Conservation (phyloP, 257 asterid genomes). For the Forsythia suspensa region DNA sequence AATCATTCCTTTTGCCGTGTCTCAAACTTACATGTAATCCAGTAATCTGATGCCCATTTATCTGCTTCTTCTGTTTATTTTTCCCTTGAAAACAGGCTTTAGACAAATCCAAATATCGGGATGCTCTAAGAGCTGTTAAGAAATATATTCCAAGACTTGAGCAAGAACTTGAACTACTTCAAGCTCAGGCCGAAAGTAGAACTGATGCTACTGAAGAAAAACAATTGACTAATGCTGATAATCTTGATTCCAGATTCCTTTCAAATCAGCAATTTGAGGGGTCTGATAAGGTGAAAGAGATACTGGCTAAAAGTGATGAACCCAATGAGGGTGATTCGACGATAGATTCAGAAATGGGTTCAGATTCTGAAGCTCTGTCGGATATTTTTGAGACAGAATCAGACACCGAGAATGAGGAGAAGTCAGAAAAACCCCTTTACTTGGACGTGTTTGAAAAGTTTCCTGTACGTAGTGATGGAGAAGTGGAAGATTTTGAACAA, state of each 20-base stretch:
- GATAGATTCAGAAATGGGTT: conserved; percentile 43
- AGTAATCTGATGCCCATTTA: conserved; percentile 18
- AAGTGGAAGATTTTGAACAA: conserved; percentile 62
- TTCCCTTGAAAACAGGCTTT: conserved; percentile 66
- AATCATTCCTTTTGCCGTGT: neutral
- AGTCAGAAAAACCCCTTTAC: conserved; percentile 51
- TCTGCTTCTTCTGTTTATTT: neutral
- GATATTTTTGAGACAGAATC: conserved; percentile 87
- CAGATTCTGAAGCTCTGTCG: conserved; percentile 78
- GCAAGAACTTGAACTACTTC: conserved; percentile 79
- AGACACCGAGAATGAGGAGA: conserved; percentile 51
- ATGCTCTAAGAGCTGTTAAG: conserved; percentile 78
- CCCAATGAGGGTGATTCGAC: conserved; percentile 33
- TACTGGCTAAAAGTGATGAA: conserved; percentile 50
- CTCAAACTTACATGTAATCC: neutral
- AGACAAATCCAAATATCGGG: conserved; percentile 90
- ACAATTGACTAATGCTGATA: conserved; percentile 26
- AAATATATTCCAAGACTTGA: conserved; percentile 83
- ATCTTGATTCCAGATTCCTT: conserved; percentile 27
- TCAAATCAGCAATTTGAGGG: conserved; percentile 42
- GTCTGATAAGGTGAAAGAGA: conserved; percentile 56
- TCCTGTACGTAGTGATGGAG: conserved; percentile 38
- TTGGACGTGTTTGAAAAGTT: conserved; percentile 78
- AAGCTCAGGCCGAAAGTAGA: conserved; percentile 57
- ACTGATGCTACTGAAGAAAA: conserved; percentile 26